Base-by-base conservation (phyloP, 306 rosid species). In the Cicer pinnatifidum region DNA sequence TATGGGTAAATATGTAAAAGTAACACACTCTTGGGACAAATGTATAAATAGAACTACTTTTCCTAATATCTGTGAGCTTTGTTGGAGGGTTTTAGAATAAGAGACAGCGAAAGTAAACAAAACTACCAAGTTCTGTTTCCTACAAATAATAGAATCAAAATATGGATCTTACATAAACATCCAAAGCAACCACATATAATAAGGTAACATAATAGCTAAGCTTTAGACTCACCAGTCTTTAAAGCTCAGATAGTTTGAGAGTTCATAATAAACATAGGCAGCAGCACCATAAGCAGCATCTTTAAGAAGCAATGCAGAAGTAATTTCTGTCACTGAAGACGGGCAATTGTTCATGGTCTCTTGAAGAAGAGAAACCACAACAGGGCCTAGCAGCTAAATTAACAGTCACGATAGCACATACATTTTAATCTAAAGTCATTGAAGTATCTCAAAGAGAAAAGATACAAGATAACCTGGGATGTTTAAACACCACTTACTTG, bases 201-300 rank as follows among this genome's bases (percentile, higher is more conserved):
- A 47, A 47, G 9, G 72, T 38, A 77, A 74, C 43, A 58, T 11
- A 48, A 45, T 44, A 45, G 45, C 65, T 80, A 72, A 45, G 45
- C 61, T 82, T 75, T 50, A 51, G 59, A 82, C 87, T 64, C 69
- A 93, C 98, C 98, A 93, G 79, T 89, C 96, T 74, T 89, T 89
- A 81, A 93, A 93, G 87, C 89, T 89, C 77, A 93, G 85, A 83
- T 89, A 93, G 82, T 91, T 93, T 71, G 98, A 93, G 61, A 93
- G 97, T 85, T 93, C 96, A 71, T 93, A 93, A 84, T 91, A 93
- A 82, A 93, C 98, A 85, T 91, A 91, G 67, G 98, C 93, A 58
- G 98, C 96, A 72, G 98, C 97, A 63, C 97, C 97, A 82, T 93
- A 93, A 75, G 91, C 92, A 86, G 97, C 98, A 83, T 93, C 98